Conservation (phyloP, 441 rosid species). For the Adansonia grandidieri region DNA sequence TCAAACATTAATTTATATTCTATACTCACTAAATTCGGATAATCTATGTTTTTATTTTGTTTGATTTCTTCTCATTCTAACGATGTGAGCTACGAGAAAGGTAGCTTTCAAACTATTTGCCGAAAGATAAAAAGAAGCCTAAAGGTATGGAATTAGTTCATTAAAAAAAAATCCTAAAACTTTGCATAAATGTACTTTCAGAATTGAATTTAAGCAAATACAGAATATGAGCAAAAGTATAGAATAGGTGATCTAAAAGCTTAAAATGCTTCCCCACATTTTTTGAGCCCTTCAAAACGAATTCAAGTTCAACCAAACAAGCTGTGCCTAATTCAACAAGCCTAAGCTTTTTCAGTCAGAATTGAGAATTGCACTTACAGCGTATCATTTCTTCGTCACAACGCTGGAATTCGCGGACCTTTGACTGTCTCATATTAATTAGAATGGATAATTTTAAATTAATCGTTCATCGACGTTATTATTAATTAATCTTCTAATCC, state of each 20-base stretch:
- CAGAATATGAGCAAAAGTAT: not conserved
- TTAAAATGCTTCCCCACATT: not conserved
- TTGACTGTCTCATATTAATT: no score
- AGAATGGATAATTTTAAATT: no score
- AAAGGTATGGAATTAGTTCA: not conserved
- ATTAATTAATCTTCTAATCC: not conserved
- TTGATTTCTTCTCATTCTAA: not conserved
- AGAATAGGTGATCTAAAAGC: not conserved
- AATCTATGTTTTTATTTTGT: not conserved
- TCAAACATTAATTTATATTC: no score
- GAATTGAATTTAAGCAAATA: not conserved
- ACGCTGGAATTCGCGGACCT: not conserved
- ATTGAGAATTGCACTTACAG: not conserved
- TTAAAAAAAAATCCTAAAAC: not conserved
- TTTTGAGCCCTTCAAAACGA: not conserved
- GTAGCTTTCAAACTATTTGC: not conserved
- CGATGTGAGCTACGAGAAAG: not conserved
- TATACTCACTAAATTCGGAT: no score
- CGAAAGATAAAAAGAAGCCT: slow-evolving; percentile 13
- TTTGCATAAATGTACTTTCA: slow-evolving; percentile 16
- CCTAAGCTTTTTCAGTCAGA: not conserved
- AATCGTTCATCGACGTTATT: not conserved
- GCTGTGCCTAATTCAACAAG: not conserved
- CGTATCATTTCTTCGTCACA: not conserved
- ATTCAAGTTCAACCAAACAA: not conserved